Evolutionary conservation across 257 asterid species (phyloP), one percentile per base, ranked within the genome.

Genomic region (Leptodermis oblonga): DNA sequence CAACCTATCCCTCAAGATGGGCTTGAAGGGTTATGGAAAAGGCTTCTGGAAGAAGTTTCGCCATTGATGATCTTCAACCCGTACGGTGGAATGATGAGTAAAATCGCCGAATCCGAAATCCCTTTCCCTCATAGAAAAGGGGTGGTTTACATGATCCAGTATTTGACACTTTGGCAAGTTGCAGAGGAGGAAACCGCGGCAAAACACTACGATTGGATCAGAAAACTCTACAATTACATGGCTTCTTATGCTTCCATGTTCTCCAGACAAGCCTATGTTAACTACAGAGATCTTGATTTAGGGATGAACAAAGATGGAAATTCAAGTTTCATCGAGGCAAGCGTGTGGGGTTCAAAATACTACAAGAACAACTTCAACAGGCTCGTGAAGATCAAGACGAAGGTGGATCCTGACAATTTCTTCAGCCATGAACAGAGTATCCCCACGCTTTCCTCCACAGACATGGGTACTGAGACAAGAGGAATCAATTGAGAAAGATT

Each of bases 351-450:
- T 3, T 22, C 55, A 13, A 86, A 80, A 33, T 88, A 88, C 62
- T 88, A 73, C 43, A 84, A 84, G 77, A 70, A 77, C 62, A 88
- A 88, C 26, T 88, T 86, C 34, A 71, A 77, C 72, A 82, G 84
- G 45, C 60, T 88, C 0, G 83, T 84, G 6, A 63, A 59, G 28
- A 88, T 88, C 73, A 90, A 90, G 83, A 84, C 85, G 0, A 78
- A 78, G 53, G 79, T 85, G 28, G 96, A 89, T 82, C 94, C 94
- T 0, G 86, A 77, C 12, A 85, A 89, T 70, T 80, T 87, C 80
- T 89, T 89, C 76, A 74, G 86, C 53, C 85, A 83, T 68, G 96
- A 90, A 75, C 96, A 89, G 73, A 89, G 94, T 67, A 83, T 89
- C 23, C 96, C 96, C 2, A 71, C 89, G 30, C 79, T 87, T 25